Evolutionary conservation across 257 asterid genomes (phyloP), one percentile per base, ranked within the genome.

Genomic region (Parsonsia alboflavescens): DNA sequence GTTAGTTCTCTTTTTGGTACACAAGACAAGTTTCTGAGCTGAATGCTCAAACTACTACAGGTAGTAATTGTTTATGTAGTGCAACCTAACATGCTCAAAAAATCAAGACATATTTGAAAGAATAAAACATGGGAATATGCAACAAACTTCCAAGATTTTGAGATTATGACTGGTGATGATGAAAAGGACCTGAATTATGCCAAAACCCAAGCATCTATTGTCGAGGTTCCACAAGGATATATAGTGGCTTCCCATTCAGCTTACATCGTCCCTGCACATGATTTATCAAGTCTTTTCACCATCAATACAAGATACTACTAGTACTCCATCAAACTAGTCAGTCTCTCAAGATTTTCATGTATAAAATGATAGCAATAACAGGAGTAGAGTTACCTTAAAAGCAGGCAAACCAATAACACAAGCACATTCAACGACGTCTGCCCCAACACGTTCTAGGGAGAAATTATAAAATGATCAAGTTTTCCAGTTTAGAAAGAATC

Each of bases 371-470:
- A 65, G 70, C 56, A 77, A 75, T 33, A 15, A 36, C 50, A 3
- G 41, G 6, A 56, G 2, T 71, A 74, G 54, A 30, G 53, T 39
- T 82, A 91, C 97, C 97, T 87, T 88, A 65, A 84, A 88, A 74
- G 90, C 91, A 9, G 93, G 96, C 77, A 91, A 79, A 45, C 97
- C 96, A 5, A 91, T 83, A 59, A 91, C 96, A 67, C 96, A 91
- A 63, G 90, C 93, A 71, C 97, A 88, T 76, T 91, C 97, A 13
- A 89, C 83, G 39, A 91, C 96, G 62, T 91, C 89, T 2, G 93
- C 94, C 69, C 91, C 97, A 86, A 77, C 82, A 62, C 89, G 78
- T 77, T 88, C 97, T 91, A 65, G 21, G 24, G 17, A 72, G 77
- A 63, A 77, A 54, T n/a, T n/a, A n/a, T 10, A 30, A 7, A 3